A percentile compares a stretch with the other conserved stretches of the same genome.
Evolutionary conservation across 2,329 filamentous ascomycete genomes (phyloP).

Genomic region (Aspergillus tubingensis): DNA sequence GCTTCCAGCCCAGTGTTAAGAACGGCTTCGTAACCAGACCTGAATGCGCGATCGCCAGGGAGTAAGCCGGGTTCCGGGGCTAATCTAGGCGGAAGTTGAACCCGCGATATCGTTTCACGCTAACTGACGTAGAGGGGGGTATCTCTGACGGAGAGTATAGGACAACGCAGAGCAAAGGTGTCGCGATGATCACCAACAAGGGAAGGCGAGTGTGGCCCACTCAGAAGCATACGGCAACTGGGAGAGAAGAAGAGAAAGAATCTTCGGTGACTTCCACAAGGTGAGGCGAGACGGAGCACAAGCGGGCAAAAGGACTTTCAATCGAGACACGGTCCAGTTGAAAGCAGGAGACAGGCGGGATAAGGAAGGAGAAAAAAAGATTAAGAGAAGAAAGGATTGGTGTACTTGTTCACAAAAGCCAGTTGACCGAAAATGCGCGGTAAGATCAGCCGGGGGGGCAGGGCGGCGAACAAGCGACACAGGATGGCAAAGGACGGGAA

Average conservation of each 20-base stretch:
- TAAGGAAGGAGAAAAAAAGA: slow-evolving; percentile 8
- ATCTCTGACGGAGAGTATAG: slow-evolving; percentile 4
- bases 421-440: slow-evolving; percentile 23
- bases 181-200: slow-evolving; percentile 12
- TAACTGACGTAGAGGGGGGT: slow-evolving; percentile 6
- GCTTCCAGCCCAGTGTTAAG: slow-evolving; percentile 9
- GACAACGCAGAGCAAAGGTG: slow-evolving; percentile 12
- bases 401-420: slow-evolving; percentile 16
- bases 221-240: slow-evolving; percentile 19
- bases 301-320: not conserved
- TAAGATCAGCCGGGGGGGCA: slow-evolving; percentile 19
- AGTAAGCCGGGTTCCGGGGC: not conserved
- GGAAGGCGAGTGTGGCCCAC: slow-evolving; percentile 16
- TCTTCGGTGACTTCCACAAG: slow-evolving; percentile 14
- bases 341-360: not conserved
- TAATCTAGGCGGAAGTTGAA: not conserved
- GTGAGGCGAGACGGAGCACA: slow-evolving; percentile 3
- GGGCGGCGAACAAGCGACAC: slow-evolving; percentile 24
- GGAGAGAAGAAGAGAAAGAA: slow-evolving; percentile 8
- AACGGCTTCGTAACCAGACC: slow-evolving; percentile 1
- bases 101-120: slow-evolving; percentile 8
- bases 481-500: slow-evolving; percentile 21
- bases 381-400: slow-evolving; percentile 11
- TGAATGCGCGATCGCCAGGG: slow-evolving; percentile 15
- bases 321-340: not conserved